Base-by-base conservation (phyloP, 257 asterid genomes). In the Fraxinus excelsior region DNA sequence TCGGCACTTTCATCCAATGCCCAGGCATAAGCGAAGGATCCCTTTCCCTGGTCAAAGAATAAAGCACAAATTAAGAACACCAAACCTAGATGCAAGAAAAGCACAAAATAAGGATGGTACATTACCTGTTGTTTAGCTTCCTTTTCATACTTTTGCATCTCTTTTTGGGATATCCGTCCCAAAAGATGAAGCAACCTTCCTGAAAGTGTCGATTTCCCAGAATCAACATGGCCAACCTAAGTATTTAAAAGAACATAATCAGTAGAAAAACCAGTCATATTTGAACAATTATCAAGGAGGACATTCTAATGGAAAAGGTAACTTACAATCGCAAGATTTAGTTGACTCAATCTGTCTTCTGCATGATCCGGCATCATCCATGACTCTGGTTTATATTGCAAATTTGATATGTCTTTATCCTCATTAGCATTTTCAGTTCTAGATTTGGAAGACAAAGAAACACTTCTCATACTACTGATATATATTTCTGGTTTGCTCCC, bases 211-310 rank as follows among this genome's bases (percentile, higher is more conserved):
- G 99, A 96, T 86, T 96, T 96, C 70, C 99, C 99, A 71, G 99
- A 93, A 88, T 96, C 99, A 85, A 96, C 99, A 85, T 96, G 99
- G 42, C 99, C 99, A 77, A 96, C 98, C 99, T 96, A 78, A 12
- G 77, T 75, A 84, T 42, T 76, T 64, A 83, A 67, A 60, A 64
- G 14, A 25, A 42, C 53, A 78, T 26, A 26, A 74, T 66, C 46
- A 74, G 37, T 67, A 66, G 44, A 72, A 46, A 26, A 76, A 67
- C 12, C 64, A 49, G 49, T 56, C 34, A 42, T 49, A 70, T 19
- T 23, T 9, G 71, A 68, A 73, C 16, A 65, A 80, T 23, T 40
- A 35, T 31, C 19, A 72, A 44, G 68, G 35, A 4, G 65, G 42
- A 42, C 49, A 65, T n/a, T 70, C 13, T 34, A 26, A 79, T 37